A percentile compares a stretch with the other conserved stretches of the same genome.
phyloP scores from a whole-genome alignment of 257 asterid species.

The Jacaranda copaia region DNA sequence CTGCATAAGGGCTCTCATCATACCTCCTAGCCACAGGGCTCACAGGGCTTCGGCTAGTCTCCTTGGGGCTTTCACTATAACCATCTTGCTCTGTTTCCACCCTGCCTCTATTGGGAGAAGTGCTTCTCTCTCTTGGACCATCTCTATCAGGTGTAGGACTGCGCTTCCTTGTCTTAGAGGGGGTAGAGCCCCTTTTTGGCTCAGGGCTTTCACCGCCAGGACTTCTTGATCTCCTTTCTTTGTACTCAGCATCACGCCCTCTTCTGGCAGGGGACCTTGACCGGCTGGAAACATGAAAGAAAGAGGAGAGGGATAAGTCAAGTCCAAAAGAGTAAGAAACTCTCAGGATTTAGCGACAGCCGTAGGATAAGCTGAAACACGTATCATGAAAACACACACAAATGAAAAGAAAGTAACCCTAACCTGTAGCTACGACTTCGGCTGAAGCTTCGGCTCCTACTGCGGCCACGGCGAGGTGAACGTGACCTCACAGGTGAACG shows the following conservation, averaged over 20 bases:
- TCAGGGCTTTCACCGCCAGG: slow-evolving; percentile 61
- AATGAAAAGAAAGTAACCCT: not conserved
- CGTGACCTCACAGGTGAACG: slow-evolving; percentile 88
- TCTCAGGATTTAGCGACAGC: too few relatives aligned
- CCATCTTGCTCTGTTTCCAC: slow-evolving; percentile 54
- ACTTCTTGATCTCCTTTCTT: slow-evolving; percentile 71
- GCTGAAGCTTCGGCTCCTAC: slow-evolving; percentile 76
- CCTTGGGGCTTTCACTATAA: slow-evolving; percentile 69
- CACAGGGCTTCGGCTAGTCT: slow-evolving; percentile 63
- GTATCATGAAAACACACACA: not conserved
- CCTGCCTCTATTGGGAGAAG: slow-evolving; percentile 48
- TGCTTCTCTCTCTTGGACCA: slow-evolving; percentile 53
- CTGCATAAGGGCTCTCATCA: slow-evolving; percentile 71
- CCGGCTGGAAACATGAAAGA: slow-evolving; percentile 52
- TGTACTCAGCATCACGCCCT: slow-evolving; percentile 57
- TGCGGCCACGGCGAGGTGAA: slow-evolving; percentile 78
- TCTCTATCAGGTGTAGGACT: slow-evolving; percentile 69
- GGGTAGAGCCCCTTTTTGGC: slow-evolving; percentile 46
- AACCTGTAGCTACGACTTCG: slow-evolving; percentile 70
- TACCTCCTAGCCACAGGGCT: slow-evolving; percentile 55
- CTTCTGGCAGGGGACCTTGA: slow-evolving; percentile 87
- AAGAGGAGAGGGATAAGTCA: not conserved
- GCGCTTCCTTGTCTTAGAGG: slow-evolving; percentile 62
- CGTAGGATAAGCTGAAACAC: too few relatives aligned
- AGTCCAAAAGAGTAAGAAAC: not conserved